A percentile compares a stretch with the other conserved stretches of the same genome.
phyloP scores from a whole-genome alignment of 176 grass and related monocot species.

The Oryza australiensis region DNA sequence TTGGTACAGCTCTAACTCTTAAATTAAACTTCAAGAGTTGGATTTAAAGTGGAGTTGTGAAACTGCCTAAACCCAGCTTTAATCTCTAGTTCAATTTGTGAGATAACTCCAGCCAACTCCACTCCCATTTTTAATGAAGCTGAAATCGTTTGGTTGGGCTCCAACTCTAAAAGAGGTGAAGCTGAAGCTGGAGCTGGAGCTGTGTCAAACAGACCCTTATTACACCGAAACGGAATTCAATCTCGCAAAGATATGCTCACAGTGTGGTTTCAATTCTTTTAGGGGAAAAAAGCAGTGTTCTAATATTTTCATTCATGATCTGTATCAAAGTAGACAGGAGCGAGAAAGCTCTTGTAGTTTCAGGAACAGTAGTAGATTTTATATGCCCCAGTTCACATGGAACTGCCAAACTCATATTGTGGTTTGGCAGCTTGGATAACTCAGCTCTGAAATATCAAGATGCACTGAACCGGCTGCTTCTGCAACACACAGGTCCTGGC shows the following conservation, averaged over 20 bases:
- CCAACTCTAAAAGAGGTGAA: no score
- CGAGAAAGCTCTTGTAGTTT: neutral
- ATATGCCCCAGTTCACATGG: neutral
- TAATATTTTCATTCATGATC: neutral
- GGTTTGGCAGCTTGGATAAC: constrained; percentile 14
- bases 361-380: neutral
- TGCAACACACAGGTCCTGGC: neutral
- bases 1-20: no score
- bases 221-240: neutral
- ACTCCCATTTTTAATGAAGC: no score
- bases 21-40: no score
- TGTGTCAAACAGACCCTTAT: no score
- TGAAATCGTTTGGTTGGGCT: no score
- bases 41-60: no score
- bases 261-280: neutral
- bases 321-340: neutral
- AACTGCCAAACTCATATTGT: neutral
- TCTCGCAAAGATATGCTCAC: constrained; percentile 4
- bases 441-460: neutral
- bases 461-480: neutral
- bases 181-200: no score
- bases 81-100: no score
- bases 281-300: neutral
- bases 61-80: no score
- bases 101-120: no score